These are phyloP conservation scores for Penicillium herquei DNA, from an alignment of 495 filamentous ascomycete genomes.

Conservation along the genomic window DNA sequence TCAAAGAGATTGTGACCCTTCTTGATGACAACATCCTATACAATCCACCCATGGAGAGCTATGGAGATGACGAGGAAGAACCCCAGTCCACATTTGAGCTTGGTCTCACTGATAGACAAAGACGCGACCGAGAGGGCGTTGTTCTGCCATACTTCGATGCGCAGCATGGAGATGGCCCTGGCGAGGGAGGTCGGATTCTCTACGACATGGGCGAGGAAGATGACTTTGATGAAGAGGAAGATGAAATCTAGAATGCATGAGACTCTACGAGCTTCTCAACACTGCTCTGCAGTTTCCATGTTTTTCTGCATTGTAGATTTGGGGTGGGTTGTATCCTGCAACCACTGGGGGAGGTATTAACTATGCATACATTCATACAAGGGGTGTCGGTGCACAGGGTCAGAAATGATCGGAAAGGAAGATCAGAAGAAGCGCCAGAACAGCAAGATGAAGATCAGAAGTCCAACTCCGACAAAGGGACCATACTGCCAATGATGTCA, in stretches of 20 bases:
- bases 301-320: slow-evolving; percentile 12
- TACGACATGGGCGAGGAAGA: slow-evolving; percentile 97
- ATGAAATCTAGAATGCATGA: slow-evolving; percentile 70
- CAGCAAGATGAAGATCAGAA: slow-evolving; percentile 80
- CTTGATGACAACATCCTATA: slow-evolving; percentile 78
- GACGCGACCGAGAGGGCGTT: slow-evolving; percentile 77
- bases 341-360: slow-evolving; percentile 35
- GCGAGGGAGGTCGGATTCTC: slow-evolving; percentile 83
- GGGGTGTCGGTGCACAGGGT: slow-evolving; percentile 1
- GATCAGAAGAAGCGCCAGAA: slow-evolving; percentile 89
- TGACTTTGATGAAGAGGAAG: slow-evolving; percentile 98
- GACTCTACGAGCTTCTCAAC: not conserved
- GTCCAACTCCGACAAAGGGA: slow-evolving; percentile 73
- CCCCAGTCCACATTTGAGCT: slow-evolving; percentile 77
- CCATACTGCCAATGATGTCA: slow-evolving; percentile 63
- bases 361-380: slow-evolving; percentile 47
- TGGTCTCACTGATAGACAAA: slow-evolving; percentile 86
- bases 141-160: slow-evolving; percentile 96
- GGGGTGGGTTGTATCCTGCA: slow-evolving; percentile 38
- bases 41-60: slow-evolving; percentile 42
- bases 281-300: slow-evolving; percentile 2
- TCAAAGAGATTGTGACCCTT: slow-evolving; percentile 58
- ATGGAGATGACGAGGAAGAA: slow-evolving; percentile 39
- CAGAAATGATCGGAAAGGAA: not conserved
- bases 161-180: slow-evolving; percentile 73